Base-by-base conservation (phyloP, 306 rosid species). In the Alnus glutinosa region DNA sequence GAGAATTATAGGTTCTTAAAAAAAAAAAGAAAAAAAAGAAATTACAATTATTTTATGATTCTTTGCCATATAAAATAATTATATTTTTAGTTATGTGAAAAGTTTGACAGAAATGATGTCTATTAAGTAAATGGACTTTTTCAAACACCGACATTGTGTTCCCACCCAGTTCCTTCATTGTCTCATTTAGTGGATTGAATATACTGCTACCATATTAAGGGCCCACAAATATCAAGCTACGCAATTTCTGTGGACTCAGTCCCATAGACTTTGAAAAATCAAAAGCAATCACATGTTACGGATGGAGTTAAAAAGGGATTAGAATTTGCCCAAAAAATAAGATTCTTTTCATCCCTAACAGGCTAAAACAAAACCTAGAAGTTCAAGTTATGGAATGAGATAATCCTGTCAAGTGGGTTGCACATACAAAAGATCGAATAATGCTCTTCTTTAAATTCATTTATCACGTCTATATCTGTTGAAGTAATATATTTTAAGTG, bases 111-210 rank as follows among this genome's bases (percentile, higher is more conserved):
- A n/a, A n/a, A n/a, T n/a, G n/a, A n/a, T n/a, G n/a, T n/a, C n/a
- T n/a, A n/a, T n/a, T n/a, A n/a, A n/a, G n/a, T n/a, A n/a, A n/a
- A n/a, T n/a, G n/a, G 3, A 30, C 66, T 2, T 7, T 47, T 62
- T 49, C 37, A 10, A 74, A 76, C 69, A 69, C 50, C 50, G 77
- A 74, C 78, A 73, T 28, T 32, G 78, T 54, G 73, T 30, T 74
- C 82, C 87, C 76, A 77, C 67, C 19, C 50, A 86, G 71, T 68
- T 64, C 77, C 58, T 55, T 49, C 82, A 73, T 71, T 83, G 81
- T 82, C 87, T 48, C 79, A 69, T 69, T 54, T 42, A 54, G 3
- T 18, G 59, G 48, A 81, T 87, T 85, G 19, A 55, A 28, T 77
- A 73, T 51, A 72, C 63, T 69, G 47, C 44, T 73, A 67, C 79